These are phyloP conservation scores for Acacia acuminata DNA, from an alignment of 306 rosid species.

Conservation along the genomic window DNA sequence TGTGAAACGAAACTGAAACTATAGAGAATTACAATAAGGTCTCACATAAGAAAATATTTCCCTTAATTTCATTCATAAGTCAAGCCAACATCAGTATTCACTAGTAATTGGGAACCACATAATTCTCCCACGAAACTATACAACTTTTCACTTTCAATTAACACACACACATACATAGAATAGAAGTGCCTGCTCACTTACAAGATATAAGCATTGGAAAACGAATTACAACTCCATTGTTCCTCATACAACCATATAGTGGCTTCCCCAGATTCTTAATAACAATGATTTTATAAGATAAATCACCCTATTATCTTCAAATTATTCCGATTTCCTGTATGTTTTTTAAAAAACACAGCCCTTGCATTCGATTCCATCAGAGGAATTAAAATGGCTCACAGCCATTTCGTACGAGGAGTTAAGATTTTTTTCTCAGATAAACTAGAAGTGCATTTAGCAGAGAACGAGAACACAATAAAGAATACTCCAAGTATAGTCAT, in stretches of 20 bases:
- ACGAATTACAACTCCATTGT: not conserved
- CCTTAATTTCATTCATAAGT: no score
- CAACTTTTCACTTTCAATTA: not conserved
- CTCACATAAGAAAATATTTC: no score
- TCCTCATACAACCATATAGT: not conserved
- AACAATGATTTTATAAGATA: not conserved
- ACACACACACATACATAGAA: no score
- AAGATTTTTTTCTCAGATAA: not conserved
- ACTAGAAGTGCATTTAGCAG: not conserved
- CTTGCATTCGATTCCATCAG: no score
- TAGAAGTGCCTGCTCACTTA: not conserved
- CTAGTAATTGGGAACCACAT: no score
- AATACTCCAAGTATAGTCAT: not conserved
- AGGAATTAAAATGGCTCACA: no score
- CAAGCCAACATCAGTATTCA: no score
- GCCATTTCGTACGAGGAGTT: not conserved
- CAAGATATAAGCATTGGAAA: not conserved
- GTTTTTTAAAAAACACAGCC: no score
- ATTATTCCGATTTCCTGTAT: no score
- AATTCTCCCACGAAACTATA: not conserved
- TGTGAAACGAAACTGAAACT: not conserved
- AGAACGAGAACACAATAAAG: not conserved
- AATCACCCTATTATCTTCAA: no score
- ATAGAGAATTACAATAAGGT: no score
- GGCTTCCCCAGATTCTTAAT: not conserved